A percentile compares a stretch with the other conserved stretches of the same genome.
Conservation (phyloP, 345 rosid species). For the Clarkia xantiana region DNA sequence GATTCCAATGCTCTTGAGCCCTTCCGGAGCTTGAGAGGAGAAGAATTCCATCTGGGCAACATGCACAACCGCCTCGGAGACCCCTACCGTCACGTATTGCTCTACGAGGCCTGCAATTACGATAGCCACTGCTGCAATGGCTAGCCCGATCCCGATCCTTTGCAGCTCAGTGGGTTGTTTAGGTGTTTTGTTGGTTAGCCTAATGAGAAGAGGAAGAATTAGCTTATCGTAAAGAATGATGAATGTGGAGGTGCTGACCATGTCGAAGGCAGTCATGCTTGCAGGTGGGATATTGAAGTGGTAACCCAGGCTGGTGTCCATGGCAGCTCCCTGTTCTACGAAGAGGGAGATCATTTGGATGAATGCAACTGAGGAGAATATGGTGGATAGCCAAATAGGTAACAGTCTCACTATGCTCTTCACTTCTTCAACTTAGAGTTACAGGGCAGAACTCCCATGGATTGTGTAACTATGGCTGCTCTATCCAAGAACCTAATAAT, state of each 20-base stretch:
- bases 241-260: conserved; percentile 16
- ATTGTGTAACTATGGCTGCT: conserved; percentile 15
- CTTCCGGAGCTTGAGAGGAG: conserved; percentile 16
- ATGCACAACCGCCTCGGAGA: conserved; percentile 18
- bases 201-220: conserved; percentile 12
- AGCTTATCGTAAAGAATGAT: conserved; percentile 17
- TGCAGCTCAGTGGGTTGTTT: conserved; percentile 15
- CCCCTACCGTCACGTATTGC: conserved; percentile 21
- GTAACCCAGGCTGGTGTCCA: conserved; percentile 10
- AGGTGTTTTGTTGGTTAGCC: conserved; percentile 14
- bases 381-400: conserved; percentile 24
- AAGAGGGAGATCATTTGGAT: conserved; percentile 22
- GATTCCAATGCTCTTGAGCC: conserved; percentile 23
- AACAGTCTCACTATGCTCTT: conserved; percentile 22
- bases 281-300: conserved; percentile 25
- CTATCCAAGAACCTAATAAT: conserved; percentile 32
- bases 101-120: conserved; percentile 17
- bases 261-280: conserved; percentile 23
- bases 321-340: conserved; percentile 29
- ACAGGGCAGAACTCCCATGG: conserved; percentile 23
- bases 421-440: conserved; percentile 31
- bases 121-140: conserved; percentile 15
- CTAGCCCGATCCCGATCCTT: conserved; percentile 19
- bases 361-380: conserved; percentile 17
- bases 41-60: conserved; percentile 30